Conservation (phyloP, 2,329 filamentous ascomycete genomes). For the Claviceps citrina region DNA sequence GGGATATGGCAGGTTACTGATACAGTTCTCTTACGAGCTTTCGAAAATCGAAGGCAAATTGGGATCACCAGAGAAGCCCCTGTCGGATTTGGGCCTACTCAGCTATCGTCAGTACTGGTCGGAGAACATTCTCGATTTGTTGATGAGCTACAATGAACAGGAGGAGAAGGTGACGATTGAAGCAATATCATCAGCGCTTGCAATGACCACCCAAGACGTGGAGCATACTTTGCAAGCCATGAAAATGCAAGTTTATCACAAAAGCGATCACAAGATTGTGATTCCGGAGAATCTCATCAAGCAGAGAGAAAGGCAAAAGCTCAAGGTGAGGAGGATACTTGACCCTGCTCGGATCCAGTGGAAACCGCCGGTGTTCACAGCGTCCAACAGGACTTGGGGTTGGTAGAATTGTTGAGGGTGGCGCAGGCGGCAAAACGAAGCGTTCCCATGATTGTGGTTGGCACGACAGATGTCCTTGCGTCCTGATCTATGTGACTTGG, state of each 20-base stretch:
- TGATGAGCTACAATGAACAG: conserved; percentile 56
- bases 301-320: conserved; percentile 63
- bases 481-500: too few species aligned
- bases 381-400: conserved; percentile 82
- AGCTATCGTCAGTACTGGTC: conserved; percentile 98
- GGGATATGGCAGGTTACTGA: conserved; percentile 81
- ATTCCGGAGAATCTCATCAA: conserved; percentile 71
- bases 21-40: conserved; percentile 94
- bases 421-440: background rate
- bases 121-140: conserved; percentile 75
- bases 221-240: conserved; percentile 86
- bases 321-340: conserved; percentile 62
- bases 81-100: conserved; percentile 82
- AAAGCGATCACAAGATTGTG: conserved; percentile 92
- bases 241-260: conserved; percentile 90
- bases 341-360: conserved; percentile 70
- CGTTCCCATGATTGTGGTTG: too few species aligned
- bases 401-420: conserved; percentile 41
- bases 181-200: conserved; percentile 58
- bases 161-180: conserved; percentile 71
- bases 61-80: conserved; percentile 88
- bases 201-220: conserved; percentile 97
- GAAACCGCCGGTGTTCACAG: conserved; percentile 92
- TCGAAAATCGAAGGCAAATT: conserved; percentile 90
- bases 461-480: too few species aligned